Evolutionary conservation across 768 basidiomycete genomes (phyloP).

Genomic region (Rhizopogon sp.): DNA sequence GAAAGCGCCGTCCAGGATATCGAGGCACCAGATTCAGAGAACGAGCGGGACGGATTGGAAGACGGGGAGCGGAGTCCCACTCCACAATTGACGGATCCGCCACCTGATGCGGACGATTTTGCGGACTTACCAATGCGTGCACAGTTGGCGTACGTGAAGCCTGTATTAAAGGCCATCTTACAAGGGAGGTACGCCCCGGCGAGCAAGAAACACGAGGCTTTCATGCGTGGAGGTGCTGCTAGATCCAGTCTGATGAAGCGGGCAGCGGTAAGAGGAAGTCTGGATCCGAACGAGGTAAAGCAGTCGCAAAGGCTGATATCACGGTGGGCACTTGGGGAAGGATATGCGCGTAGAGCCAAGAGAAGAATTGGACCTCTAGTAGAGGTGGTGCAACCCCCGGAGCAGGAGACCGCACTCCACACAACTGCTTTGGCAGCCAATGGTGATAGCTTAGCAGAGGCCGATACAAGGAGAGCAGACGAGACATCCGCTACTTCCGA

Average conservation of each 20-base stretch:
- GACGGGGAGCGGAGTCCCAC: conserved; percentile 10
- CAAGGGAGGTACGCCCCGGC: conserved; percentile 53
- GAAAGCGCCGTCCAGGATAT: conserved; percentile 35
- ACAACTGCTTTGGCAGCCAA: neutral
- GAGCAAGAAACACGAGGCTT: conserved; percentile 40
- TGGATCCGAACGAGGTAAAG: conserved; percentile 34
- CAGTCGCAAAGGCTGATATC: conserved; percentile 28
- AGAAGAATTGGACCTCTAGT: neutral
- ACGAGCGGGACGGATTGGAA: conserved; percentile 25
- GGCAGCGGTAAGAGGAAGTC: conserved; percentile 31
- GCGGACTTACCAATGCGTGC: conserved; percentile 41
- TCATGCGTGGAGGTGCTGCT: conserved; percentile 53
- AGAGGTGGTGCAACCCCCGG: neutral
- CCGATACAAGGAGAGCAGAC: too few relatives aligned
- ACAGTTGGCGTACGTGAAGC: conserved; percentile 65
- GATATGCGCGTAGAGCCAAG: neutral
- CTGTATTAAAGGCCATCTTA: conserved; percentile 56
- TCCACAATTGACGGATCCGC: conserved; percentile 22
- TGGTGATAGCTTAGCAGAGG: neutral
- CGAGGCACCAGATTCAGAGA: conserved; percentile 24
- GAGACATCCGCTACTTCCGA: neutral
- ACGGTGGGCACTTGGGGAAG: conserved; percentile 20
- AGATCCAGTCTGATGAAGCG: conserved; percentile 30
- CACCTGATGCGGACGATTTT: conserved; percentile 47
- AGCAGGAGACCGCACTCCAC: neutral